Evolutionary conservation across 2,329 filamentous ascomycete species (phyloP).

Genomic region (Hyphodiscus sp.): DNA sequence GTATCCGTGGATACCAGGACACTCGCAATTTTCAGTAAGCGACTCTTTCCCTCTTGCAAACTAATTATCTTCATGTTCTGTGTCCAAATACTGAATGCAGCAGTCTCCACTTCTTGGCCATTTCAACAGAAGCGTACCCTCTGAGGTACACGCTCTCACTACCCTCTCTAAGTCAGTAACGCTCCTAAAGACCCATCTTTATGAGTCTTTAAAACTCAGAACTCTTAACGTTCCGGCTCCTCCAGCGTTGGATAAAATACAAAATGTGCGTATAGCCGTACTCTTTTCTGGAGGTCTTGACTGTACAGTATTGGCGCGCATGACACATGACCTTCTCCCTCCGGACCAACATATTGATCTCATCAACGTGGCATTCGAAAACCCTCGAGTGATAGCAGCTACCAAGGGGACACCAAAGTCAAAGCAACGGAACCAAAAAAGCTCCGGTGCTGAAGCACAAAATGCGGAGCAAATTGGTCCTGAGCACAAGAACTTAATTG

Average conservation of each 20-base stretch:
- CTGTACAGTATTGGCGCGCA: conserved; percentile 78
- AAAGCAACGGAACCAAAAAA: conserved; percentile 20
- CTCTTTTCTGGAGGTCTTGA: conserved; percentile 94
- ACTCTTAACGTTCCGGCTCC: conserved; percentile 59
- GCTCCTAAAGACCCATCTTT: conserved; percentile 47
- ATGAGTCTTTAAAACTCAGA: conserved; percentile 56
- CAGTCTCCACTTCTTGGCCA: conserved; percentile 17
- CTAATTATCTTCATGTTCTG: neutral
- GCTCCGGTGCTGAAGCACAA: neutral
- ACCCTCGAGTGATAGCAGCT: conserved; percentile 65
- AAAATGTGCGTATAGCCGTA: conserved; percentile 59
- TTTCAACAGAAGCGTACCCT: conserved; percentile 34
- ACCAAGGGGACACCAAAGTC: conserved; percentile 34
- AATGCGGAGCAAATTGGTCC: neutral
- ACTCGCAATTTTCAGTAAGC: conserved; percentile 5
- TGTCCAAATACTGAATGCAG: conserved; percentile 5
- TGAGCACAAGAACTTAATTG: neutral
- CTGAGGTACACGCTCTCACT: conserved; percentile 24
- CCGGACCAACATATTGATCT: conserved; percentile 68
- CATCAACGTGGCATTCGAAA: conserved; percentile 95
- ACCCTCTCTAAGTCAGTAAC: conserved; percentile 44
- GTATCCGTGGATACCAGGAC: neutral
- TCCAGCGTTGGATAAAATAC: conserved; percentile 30
- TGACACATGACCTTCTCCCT: conserved; percentile 72
- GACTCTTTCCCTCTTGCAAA: neutral